Percentiles rank a stretch among this genome's conserved stretches.
These are phyloP conservation scores for Penicillium chermesinum DNA, from an alignment of 495 filamentous ascomycete species.

Conservation along the genomic window DNA sequence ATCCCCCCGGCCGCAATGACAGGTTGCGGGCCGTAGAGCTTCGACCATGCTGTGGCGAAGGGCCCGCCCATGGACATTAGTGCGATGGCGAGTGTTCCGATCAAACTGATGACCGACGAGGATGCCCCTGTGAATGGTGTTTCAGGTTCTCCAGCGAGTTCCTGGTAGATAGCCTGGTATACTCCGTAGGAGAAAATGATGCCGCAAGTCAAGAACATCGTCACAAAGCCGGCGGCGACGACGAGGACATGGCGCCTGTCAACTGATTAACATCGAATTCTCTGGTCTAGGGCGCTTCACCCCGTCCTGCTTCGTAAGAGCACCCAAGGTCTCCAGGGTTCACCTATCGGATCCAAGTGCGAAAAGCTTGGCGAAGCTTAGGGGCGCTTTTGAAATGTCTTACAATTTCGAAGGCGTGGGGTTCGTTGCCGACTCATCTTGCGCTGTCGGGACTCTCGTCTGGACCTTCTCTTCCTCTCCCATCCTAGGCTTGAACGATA, in stretches of 20 bases:
- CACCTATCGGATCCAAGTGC: neutral
- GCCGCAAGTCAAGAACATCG: conserved; percentile 39
- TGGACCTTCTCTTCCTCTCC: neutral
- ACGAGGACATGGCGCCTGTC: conserved; percentile 19
- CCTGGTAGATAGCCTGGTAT: conserved; percentile 42
- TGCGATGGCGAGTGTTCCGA: conserved; percentile 39
- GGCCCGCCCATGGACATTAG: conserved; percentile 45
- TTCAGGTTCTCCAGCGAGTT: conserved; percentile 24
- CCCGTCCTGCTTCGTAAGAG: neutral
- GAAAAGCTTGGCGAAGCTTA: conserved; percentile 1
- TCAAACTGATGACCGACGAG: conserved; percentile 37
- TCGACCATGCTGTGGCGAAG: conserved; percentile 34
- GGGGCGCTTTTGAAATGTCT: neutral
- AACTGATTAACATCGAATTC: neutral
- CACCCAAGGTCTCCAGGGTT: neutral
- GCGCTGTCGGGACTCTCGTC: neutral
- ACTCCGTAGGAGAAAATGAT: conserved; percentile 43
- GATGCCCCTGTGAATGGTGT: conserved; percentile 36
- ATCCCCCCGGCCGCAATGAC: conserved; percentile 32
- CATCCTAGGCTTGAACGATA: conserved; percentile 1
- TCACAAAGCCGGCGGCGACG: conserved; percentile 29
- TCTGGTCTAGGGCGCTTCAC: too few species aligned
- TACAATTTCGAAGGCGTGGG: neutral
- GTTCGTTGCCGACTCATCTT: neutral
- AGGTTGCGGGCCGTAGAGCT: conserved; percentile 32